Evolutionary conservation across 805 yeast species (phyloP).

Genomic region (Candida orba): DNA sequence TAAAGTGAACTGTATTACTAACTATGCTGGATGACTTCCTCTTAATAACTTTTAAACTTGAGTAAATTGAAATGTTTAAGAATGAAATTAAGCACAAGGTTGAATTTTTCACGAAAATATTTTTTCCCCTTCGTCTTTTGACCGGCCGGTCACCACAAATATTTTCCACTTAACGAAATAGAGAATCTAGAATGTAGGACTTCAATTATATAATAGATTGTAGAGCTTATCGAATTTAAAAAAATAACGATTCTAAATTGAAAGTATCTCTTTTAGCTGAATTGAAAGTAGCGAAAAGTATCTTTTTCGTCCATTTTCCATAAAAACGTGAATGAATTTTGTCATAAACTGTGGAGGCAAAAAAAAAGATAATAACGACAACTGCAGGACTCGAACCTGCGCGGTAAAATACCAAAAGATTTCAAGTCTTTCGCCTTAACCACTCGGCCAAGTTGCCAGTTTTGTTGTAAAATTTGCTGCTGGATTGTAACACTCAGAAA

Average conservation of each 20-base stretch:
- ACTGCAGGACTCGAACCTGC: constrained; percentile 39
- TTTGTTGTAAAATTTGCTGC: no score
- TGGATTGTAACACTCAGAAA: no score
- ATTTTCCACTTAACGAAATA: no score
- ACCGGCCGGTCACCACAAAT: background rate
- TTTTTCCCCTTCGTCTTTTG: background rate
- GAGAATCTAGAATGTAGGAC: no score
- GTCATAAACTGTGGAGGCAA: no score
- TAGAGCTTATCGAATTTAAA: no score
- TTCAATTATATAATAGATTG: no score
- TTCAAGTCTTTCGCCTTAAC: constrained; percentile 40
- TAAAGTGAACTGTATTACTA: no score
- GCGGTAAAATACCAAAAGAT: constrained; percentile 23
- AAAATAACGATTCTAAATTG: no score
- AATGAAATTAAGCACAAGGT: background rate
- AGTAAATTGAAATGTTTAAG: background rate
- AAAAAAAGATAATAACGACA: constrained; percentile 26
- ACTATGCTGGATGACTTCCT: background rate
- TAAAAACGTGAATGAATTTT: background rate
- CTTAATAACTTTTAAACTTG: background rate
- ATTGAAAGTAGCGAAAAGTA: background rate
- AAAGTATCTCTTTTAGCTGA: no score
- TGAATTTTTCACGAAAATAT: background rate
- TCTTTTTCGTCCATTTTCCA: background rate
- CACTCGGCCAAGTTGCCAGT: constrained; percentile 36